Base-by-base conservation (phyloP, 768 basidiomycete genomes). In the Suillus occidentalis region DNA sequence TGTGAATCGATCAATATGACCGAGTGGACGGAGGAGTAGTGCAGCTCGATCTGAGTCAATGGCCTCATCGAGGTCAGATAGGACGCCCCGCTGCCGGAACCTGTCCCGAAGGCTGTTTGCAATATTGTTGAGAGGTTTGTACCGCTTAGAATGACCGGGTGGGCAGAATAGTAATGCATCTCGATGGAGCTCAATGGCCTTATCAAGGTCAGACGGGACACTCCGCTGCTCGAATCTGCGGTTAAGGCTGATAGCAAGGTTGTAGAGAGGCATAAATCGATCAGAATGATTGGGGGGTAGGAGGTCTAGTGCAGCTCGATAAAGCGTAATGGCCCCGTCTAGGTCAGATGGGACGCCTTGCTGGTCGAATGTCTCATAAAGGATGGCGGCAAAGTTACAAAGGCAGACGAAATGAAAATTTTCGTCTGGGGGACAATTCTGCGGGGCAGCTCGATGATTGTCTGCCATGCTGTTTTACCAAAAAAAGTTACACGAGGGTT, bases 41-140 rank as follows among this genome's bases (percentile, higher is more conserved):
- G 36, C 36, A 22, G 13, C 42, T 20, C 37, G 58, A 39, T 59
- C 9, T 9, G 12, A n/a, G 8, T 16, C 7, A 6, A 59, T 59
- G 12, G 67, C 65, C 43, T 72, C 60, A 9, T 72, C 65, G 3
- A 74, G 42, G 45, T 71, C 71, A 34, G 59, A 42, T 2, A 10
- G 8, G 25, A 53, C 55, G 4, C 69, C 65, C n/a, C 37, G 52
- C 28, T 64, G 56, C 28, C 61, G 0, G 53, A 64, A 70, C 14
- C 71, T 53, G 5, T 1, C 18, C 25, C 8, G 14, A 25, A 72
- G 58, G 9, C 63, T 60, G 55, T 28, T 28, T 2, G 66, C 68
- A 25, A 72, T 66, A 62, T 69, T 67, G 50, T 49, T 63, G 8
- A 71, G 61, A 31, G 57, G 60, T 36, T 45, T 7, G 59, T 58